Conservation (phyloP, 495 filamentous ascomycete genomes). For the Aspergillus sparsus region DNA sequence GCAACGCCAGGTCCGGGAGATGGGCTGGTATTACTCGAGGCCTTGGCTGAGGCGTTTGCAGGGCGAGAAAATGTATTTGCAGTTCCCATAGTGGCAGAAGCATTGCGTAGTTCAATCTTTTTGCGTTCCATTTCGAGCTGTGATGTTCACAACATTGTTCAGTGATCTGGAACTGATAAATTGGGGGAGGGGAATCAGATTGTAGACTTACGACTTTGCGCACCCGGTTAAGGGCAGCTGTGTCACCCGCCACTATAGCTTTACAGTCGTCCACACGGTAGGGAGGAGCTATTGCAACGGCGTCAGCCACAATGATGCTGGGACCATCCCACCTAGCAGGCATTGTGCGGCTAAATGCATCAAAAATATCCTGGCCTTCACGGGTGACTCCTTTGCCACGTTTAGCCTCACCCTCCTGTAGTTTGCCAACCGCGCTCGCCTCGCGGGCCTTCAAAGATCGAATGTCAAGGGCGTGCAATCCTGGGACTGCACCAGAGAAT, state of each 20-base stretch:
- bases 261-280: constrained; percentile 62
- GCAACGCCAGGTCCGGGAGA: constrained; percentile 29
- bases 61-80: constrained; percentile 37
- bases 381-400: constrained; percentile 63
- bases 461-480: constrained; percentile 51
- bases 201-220: constrained; percentile 61
- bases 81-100: constrained; percentile 45
- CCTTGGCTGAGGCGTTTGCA: constrained; percentile 4
- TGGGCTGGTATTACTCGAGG: constrained; percentile 14
- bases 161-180: not conserved
- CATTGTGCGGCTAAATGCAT: constrained; percentile 64
- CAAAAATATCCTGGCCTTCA: constrained; percentile 71
- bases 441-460: constrained; percentile 56
- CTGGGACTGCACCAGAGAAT: constrained; percentile 44
- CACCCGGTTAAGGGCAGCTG: constrained; percentile 55
- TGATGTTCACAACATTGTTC: constrained; percentile 4
- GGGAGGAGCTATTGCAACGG: constrained; percentile 61
- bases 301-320: constrained; percentile 64
- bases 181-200: not conserved
- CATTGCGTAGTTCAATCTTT: constrained; percentile 51
- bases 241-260: constrained; percentile 49
- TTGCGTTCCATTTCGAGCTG: constrained; percentile 54
- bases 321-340: constrained; percentile 63
- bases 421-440: constrained; percentile 51
- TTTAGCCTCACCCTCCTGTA: constrained; percentile 55